phyloP scores from a whole-genome alignment of 768 basidiomycete genomes.

The Auricularia heimuer region DNA sequence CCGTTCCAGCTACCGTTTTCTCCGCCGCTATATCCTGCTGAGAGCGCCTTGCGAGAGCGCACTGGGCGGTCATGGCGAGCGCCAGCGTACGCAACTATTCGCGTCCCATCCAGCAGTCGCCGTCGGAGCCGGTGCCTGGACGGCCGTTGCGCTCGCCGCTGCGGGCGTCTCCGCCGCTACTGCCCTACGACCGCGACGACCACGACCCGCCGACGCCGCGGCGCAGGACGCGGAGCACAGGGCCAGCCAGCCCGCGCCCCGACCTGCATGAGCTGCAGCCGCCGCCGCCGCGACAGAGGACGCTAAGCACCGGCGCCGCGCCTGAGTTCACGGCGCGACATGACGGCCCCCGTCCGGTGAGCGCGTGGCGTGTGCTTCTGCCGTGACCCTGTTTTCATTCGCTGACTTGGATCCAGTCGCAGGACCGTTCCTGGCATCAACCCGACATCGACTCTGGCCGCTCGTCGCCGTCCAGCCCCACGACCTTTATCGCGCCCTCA shows the following conservation, averaged over 20 bases:
- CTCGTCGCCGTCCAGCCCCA: background rate
- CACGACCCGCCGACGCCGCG: background rate
- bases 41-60: background rate
- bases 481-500: background rate
- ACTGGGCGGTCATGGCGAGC: background rate
- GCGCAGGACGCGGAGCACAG: background rate
- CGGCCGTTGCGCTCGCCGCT: slow-evolving; percentile 1
- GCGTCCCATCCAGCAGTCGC: background rate
- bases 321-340: background rate
- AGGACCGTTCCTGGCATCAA: background rate
- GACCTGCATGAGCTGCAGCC: background rate
- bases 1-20: background rate
- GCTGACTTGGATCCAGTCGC: background rate
- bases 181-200: background rate
- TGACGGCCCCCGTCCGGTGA: background rate
- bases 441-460: background rate
- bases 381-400: too few species aligned
- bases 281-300: background rate
- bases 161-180: background rate
- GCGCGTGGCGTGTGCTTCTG: background rate
- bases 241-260: background rate
- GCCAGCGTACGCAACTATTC: slow-evolving; percentile 2
- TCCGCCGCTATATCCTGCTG: background rate
- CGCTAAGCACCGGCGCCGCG: background rate
- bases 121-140: background rate